Evolutionary conservation across 306 rosid genomes (phyloP).

Genomic region (Urtica urens): DNA sequence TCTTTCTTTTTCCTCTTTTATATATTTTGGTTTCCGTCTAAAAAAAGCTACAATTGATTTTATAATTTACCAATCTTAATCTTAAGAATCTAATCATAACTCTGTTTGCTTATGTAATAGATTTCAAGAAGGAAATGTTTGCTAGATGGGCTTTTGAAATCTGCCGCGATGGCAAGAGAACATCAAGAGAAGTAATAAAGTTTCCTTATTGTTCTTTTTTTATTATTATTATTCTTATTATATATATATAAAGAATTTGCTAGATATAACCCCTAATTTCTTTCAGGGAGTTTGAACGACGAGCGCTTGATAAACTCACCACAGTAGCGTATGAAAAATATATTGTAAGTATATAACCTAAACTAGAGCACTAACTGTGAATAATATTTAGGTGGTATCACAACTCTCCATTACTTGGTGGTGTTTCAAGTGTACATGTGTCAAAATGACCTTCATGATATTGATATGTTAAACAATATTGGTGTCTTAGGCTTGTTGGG

Average conservation of each 20-base stretch:
- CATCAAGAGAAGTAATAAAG: slow-evolving; percentile 56
- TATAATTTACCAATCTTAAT: slow-evolving; percentile 14
- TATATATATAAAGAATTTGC: no score
- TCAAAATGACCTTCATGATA: neutral
- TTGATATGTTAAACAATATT: slow-evolving; percentile 11
- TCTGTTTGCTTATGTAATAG: slow-evolving; percentile 34
- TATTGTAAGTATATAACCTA: slow-evolving; percentile 47
- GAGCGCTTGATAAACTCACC: slow-evolving; percentile 68
- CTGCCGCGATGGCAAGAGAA: slow-evolving; percentile 46
- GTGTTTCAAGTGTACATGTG: slow-evolving; percentile 1
- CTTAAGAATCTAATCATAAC: slow-evolving; percentile 5
- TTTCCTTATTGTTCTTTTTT: slow-evolving; percentile 18
- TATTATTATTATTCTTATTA: slow-evolving; percentile 4
- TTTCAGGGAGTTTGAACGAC: slow-evolving; percentile 71
- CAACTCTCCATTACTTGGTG: neutral
- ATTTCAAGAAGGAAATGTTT: slow-evolving; percentile 55
- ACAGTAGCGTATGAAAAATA: slow-evolving; percentile 76
- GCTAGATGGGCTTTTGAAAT: slow-evolving; percentile 46
- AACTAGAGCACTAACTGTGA: neutral
- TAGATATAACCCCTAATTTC: slow-evolving; percentile 15
- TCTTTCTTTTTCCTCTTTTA: no score
- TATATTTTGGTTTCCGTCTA: no score
- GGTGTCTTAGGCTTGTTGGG: slow-evolving; percentile 59
- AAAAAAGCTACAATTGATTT: no score
- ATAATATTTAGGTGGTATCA: neutral